A percentile compares a stretch with the other conserved stretches of the same genome.
These are phyloP conservation scores for Podospora appendiculata DNA, from an alignment of 495 filamentous ascomycete species.

Conservation along the genomic window DNA sequence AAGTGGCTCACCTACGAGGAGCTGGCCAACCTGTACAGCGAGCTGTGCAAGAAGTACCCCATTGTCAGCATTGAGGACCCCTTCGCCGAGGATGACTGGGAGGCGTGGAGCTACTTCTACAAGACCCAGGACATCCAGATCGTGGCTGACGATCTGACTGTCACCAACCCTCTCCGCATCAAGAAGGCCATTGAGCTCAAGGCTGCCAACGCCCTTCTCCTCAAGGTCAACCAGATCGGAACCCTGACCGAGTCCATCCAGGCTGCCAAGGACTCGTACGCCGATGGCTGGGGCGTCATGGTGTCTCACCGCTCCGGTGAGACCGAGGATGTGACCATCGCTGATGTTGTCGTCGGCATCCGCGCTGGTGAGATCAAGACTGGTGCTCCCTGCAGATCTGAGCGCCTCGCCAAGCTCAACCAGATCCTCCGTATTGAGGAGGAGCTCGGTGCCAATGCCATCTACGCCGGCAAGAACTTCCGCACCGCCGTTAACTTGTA, in stretches of 20 bases:
- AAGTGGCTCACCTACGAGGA: conserved; percentile 99
- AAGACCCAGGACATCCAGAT: conserved; percentile 98
- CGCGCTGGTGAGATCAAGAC: conserved; percentile 99
- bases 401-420: conserved; percentile 99
- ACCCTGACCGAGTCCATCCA: conserved; percentile 98
- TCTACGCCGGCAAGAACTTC: conserved; percentile 91
- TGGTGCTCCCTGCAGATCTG: conserved; percentile 88
- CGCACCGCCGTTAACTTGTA: conserved; percentile 82
- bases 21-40: conserved; percentile 88
- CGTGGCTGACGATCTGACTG: conserved; percentile 84
- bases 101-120: conserved; percentile 99
- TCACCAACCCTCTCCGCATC: conserved; percentile 98
- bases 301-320: conserved; percentile 98
- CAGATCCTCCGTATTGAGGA: conserved; percentile 99
- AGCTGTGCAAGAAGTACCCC: conserved; percentile 87
- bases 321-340: conserved; percentile 98
- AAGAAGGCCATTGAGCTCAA: conserved; percentile 99
- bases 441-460: conserved; percentile 84
- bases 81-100: conserved; percentile 72
- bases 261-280: conserved; percentile 98
- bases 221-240: conserved; percentile 99
- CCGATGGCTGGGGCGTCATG: conserved; percentile 98
- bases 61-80: conserved; percentile 77
- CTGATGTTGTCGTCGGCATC: conserved; percentile 94
- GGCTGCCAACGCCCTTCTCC: conserved; percentile 92